These are phyloP conservation scores for Dictyostelium brefeldianum DNA, from an alignment of 78 protist genomes.

Conservation along the genomic window DNA sequence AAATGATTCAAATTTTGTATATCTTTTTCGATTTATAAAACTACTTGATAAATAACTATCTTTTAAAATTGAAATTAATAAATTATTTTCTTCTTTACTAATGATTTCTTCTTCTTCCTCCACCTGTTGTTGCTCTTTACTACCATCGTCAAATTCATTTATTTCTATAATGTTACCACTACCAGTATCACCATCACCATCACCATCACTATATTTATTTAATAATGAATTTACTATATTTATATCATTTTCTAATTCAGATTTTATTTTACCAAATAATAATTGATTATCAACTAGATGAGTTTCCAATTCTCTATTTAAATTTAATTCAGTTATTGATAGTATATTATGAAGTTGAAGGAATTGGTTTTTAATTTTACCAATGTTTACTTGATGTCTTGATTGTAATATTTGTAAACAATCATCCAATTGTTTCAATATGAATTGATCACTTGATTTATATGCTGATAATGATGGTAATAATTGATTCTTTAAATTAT, in stretches of 20 bases:
- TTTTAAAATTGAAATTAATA: not conserved
- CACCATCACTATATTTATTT: not conserved
- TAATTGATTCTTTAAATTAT: not conserved
- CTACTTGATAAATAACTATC: not conserved
- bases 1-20: not conserved
- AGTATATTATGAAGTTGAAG: not conserved
- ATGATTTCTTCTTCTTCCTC: not conserved
- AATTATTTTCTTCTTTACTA: not conserved
- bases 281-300: not conserved
- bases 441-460: not conserved
- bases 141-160: too few species aligned
- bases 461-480: not conserved
- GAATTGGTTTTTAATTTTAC: not conserved
- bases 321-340: not conserved
- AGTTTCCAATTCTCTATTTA: not conserved
- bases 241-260: not conserved
- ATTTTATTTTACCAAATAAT: not conserved
- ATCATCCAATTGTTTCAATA: slow-evolving; percentile 3
- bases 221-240: not conserved
- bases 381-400: not conserved
- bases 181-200: too few species aligned
- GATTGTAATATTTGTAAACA: not conserved
- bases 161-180: too few species aligned
- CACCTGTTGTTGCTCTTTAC: too few species aligned
- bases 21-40: not conserved